Evolutionary conservation across 768 basidiomycete genomes (phyloP), one percentile per base, ranked within the genome.

Genomic region (Mycena maculata): DNA sequence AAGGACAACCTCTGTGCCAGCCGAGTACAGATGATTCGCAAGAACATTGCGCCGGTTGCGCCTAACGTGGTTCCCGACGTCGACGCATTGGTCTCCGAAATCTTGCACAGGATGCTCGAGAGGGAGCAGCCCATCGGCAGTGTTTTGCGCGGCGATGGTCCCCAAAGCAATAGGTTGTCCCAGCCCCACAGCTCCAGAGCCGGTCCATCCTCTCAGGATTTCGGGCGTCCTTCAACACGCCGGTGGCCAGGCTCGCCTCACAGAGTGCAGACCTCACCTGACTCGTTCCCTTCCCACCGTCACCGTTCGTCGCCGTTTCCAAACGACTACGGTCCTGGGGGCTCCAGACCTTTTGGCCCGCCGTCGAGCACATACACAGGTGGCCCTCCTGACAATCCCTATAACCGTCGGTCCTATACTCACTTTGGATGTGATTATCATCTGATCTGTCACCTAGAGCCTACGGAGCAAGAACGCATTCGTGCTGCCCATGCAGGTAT

Each of bases 1-100:
- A 60, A 58, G 58, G 58, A 60, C 27, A 45, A 23, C 1, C 25
- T 69, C 12, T 63, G 67, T 28, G 58, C 56, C 30, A 69, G 67
- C 20, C 60, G 67, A 7, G 42, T 33, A 9, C 33, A 36, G 13
- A 67, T 67, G 66, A 53, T 57, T 23, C 53, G 41, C 10, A 31
- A 42, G n/a, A 61, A 61, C 20, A 62, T 67, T 38, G 66, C 66
- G 30, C 25, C 47, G 0, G 33, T 62, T 27, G 47, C 13, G 9
- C 55, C 60, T 1, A 55, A 54, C 38, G 57, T 47, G 13, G 23
- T 54, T 4, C 57, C 67, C 15, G 38, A 69, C n/a, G 67, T 69
- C 12, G 57, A 63, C 1, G 62, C 22, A 4, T 44, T 64, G 4
- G 45, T 69, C 5, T 69, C 67, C 16, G 49, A 69, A 28, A 25